phyloP scores from a whole-genome alignment of 345 rosid genomes.

The Garcia nutans region DNA sequence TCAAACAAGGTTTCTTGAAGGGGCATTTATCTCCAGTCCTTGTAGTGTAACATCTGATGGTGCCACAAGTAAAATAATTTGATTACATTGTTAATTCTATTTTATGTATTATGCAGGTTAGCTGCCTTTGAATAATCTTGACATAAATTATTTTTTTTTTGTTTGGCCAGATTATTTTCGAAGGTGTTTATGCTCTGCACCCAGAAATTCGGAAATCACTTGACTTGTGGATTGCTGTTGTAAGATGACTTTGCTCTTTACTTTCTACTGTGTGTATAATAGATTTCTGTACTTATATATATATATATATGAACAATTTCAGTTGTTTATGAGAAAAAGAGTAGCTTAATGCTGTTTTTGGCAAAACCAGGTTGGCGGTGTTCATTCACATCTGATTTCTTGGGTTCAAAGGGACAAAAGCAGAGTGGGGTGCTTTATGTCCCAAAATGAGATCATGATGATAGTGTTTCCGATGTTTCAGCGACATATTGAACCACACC shows the following conservation, averaged over 20 bases:
- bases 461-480: slow-evolving; percentile 98
- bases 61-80: neutral
- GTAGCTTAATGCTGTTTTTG: slow-evolving; percentile 16
- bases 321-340: neutral
- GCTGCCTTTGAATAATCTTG: neutral
- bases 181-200: slow-evolving; percentile 95
- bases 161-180: slow-evolving; percentile 74
- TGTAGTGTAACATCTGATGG: slow-evolving; percentile 4
- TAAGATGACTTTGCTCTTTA: slow-evolving; percentile 46
- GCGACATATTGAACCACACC: slow-evolving; percentile 97
- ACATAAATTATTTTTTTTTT: slow-evolving; percentile 16
- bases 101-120: slow-evolving; percentile 2
- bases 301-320: neutral
- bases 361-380: slow-evolving; percentile 91
- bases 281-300: neutral
- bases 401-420: slow-evolving; percentile 99
- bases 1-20: neutral
- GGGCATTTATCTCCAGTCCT: neutral
- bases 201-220: slow-evolving; percentile 88
- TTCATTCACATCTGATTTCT: slow-evolving; percentile 96
- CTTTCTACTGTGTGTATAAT: neutral
- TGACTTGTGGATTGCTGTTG: slow-evolving; percentile 99
- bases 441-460: slow-evolving; percentile 99
- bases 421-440: slow-evolving; percentile 77
- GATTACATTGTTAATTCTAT: neutral